Evolutionary conservation across 2,329 filamentous ascomycete genomes (phyloP), one percentile per base, ranked within the genome.

Genomic region (Phialophora verrucosa): DNA sequence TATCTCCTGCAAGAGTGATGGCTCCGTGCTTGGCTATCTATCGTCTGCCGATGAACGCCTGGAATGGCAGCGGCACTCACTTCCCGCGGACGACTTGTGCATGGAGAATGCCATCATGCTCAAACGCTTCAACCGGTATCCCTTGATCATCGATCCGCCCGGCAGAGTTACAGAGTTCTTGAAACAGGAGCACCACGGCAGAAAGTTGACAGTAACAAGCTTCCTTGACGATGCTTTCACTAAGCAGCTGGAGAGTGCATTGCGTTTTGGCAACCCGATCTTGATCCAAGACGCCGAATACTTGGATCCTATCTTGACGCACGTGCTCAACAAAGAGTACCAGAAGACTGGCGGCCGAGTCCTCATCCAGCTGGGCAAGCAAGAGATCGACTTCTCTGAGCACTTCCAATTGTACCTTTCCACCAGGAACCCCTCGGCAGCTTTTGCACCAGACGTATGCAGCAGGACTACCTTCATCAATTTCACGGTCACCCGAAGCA

Each of bases 391-490:
- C 79, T 99, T 99, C 81, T 99, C 95, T 59, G 94, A 95, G 1
- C 88, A 93, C 0, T 99, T 99, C 85, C 95, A 90, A 81, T 85
- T 99, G 35, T 99, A 96, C 78, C 83, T 99, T 47, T 97, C 94
- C 0, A 99, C 96, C 1, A 87, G 94, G 74, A 95, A 99, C 81
- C 96, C 96, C 0, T 99, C 96, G 50, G 94, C 95, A 29, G 92
- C 90, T 7, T 99, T 99, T 77, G 89, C 95, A 7, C 96, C 95
- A 0, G 95, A 99, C 76, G 92, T 99, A 70, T 99, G 96, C 87
- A 97, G 93, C 83, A 88, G 96, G 75, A 98, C 95, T 6, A 99
- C 96, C 0, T 97, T 99, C 80, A 95, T 99, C 85, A 99, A 99
- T 81, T 99, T 99, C 74, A 98, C 96, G 0, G 94, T 99, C 69